Conservation (phyloP, 2,329 filamentous ascomycete genomes). For the Colletotrichum destructivum region DNA sequence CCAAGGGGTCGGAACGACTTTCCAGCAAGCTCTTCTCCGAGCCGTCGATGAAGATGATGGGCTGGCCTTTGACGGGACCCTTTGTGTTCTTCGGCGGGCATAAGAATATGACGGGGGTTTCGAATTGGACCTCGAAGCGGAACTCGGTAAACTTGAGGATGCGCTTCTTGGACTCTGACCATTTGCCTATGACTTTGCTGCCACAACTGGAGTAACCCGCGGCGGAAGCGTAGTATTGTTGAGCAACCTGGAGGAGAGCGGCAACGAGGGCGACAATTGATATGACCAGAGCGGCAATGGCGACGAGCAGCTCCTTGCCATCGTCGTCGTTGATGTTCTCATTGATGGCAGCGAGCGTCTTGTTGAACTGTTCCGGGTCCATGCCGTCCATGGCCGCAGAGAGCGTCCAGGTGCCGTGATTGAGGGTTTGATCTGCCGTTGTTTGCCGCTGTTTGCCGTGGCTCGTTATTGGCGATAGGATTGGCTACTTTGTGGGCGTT, state of each 20-base stretch:
- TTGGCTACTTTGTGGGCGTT: neutral
- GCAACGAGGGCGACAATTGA: slow-evolving; percentile 63
- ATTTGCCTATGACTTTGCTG: slow-evolving; percentile 63
- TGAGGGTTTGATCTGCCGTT: neutral
- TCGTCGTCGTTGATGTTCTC: slow-evolving; percentile 41
- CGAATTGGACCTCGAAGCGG: slow-evolving; percentile 65
- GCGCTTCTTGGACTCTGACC: slow-evolving; percentile 59
- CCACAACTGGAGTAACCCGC: slow-evolving; percentile 65
- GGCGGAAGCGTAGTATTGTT: slow-evolving; percentile 66
- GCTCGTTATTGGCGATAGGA: neutral
- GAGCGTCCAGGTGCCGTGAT: neutral
- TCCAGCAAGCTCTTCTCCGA: slow-evolving; percentile 52
- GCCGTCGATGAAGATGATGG: slow-evolving; percentile 58
- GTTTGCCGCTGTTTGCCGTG: neutral
- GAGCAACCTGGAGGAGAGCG: slow-evolving; percentile 63
- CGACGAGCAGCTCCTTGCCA: slow-evolving; percentile 55
- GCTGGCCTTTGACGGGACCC: slow-evolving; percentile 51
- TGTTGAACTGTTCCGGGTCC: slow-evolving; percentile 25
- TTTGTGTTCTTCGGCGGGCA: slow-evolving; percentile 58
- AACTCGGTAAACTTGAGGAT: slow-evolving; percentile 60
- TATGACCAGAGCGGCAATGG: slow-evolving; percentile 61
- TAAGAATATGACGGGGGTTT: slow-evolving; percentile 67
- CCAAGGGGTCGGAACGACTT: slow-evolving; percentile 50
- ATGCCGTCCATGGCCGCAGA: slow-evolving; percentile 27
- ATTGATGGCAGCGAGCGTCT: slow-evolving; percentile 27